Conservation (phyloP, 2,329 filamentous ascomycete genomes). For the Venturia aucupariae region DNA sequence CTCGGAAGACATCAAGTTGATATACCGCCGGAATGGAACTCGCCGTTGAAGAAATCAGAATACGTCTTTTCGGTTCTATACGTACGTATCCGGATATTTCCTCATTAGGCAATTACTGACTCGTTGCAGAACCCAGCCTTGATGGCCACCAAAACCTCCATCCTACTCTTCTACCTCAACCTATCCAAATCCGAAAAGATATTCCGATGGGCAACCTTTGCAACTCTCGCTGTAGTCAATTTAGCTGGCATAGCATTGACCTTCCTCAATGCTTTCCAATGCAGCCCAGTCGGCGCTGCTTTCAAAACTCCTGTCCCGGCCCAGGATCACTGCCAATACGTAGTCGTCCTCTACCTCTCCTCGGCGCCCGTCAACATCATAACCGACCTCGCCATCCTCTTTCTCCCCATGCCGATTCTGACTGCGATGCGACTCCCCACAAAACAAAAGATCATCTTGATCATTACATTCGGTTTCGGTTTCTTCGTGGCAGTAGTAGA, state of each 20-base stretch:
- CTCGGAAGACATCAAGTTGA: conserved; percentile 59
- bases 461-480: conserved; percentile 78
- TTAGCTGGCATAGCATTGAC: conserved; percentile 69
- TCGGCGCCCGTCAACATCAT: conserved; percentile 88
- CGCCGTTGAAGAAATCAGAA: conserved; percentile 46
- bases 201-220: conserved; percentile 74
- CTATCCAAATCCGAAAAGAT: conserved; percentile 70
- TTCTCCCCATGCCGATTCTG: conserved; percentile 79
- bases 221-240: conserved; percentile 69
- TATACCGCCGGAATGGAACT: conserved; percentile 42
- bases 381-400: conserved; percentile 78
- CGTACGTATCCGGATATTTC: conserved; percentile 27
- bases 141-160: conserved; percentile 88
- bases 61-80: conserved; percentile 55
- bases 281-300: conserved; percentile 61
- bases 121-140: conserved; percentile 66
- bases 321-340: conserved; percentile 47
- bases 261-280: conserved; percentile 81
- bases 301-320: conserved; percentile 45
- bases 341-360: conserved; percentile 55
- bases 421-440: conserved; percentile 76
- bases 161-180: conserved; percentile 81
- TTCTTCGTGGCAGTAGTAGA: conserved; percentile 83
- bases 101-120: conserved; percentile 9
- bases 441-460: conserved; percentile 79